Conservation (phyloP, 139 green algal species). For the Deuterostichococcus epilithicus region DNA sequence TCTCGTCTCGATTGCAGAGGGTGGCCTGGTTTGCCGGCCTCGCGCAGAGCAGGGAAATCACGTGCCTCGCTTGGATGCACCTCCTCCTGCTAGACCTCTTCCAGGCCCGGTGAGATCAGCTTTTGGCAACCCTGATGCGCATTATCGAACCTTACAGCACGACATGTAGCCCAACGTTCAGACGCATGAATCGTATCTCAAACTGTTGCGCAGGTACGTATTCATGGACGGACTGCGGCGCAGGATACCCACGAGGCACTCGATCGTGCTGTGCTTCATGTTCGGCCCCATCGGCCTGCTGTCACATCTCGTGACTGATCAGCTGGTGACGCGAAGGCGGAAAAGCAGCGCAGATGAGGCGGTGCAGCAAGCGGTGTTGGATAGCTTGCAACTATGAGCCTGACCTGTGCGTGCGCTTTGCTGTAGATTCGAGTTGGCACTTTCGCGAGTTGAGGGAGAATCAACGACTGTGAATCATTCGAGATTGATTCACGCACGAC, state of each 20-base stretch:
- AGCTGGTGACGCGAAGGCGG: neutral
- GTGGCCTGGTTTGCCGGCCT: conserved; percentile 34
- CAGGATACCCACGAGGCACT: conserved; percentile 56
- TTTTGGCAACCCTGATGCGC: neutral
- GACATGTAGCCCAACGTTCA: too few species aligned
- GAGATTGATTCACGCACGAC: too few species aligned
- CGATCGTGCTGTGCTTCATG: conserved; percentile 85
- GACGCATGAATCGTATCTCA: neutral
- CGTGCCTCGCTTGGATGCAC: conserved; percentile 70
- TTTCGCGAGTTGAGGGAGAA: too few species aligned
- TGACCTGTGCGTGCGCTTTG: too few species aligned
- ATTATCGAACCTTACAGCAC: neutral
- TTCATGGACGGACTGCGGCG: conserved; percentile 63
- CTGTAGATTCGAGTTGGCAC: too few species aligned
- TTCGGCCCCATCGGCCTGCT: conserved; percentile 79
- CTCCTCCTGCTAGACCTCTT: conserved; percentile 79
- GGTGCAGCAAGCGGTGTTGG: neutral
- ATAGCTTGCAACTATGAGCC: neutral
- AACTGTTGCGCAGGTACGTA: conserved; percentile 50
- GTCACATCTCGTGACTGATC: conserved; percentile 58
- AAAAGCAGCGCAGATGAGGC: neutral
- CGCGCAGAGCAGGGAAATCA: conserved; percentile 33
- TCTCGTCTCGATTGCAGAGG: neutral
- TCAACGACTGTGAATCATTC: too few species aligned
- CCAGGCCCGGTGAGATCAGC: conserved; percentile 53